Base-by-base conservation (phyloP, 2,329 filamentous ascomycete species). In the Blastomyces parvus region DNA sequence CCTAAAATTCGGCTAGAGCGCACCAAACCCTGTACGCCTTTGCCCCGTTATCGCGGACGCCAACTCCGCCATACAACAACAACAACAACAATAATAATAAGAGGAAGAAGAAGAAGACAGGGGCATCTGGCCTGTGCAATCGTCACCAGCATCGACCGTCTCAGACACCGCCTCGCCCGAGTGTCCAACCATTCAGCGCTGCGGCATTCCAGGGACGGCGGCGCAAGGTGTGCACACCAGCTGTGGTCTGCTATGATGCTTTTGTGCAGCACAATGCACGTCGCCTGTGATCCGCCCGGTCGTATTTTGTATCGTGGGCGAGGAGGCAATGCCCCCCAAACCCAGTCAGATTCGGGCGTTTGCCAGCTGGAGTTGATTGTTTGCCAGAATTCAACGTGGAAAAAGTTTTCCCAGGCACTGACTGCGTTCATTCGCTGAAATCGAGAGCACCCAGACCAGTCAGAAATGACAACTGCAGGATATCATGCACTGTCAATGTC, bases 311-410 rank as follows among this genome's bases (percentile, higher is more conserved):
- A 40, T 46, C 40, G 57, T 59, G n/a, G 57, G 22, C 40, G 13
- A 30, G 40, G 19, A 46, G 36, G 50, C 6, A 27, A 19, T 59
- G 22, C 6, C 33, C 25, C 22, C 6, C 40, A 59, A 8, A 40
- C 57, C 57, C 40, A 59, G 57, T 59, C 40, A 59, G 38, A 27
- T 59, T 46, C 38, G 56, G 56, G 56, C 56, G 56, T 44, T 44
- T 59, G 56, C 9, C 56, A 33, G 56, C 56, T 36, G 56, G 56
- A 30, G 36, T 30, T 59, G 56, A 59, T 59, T 59, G 56, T 38
- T 44, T 13, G 13, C 3, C n/a, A 30, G 19, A 44, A 6, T 36
- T 36, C 56, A 59, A 59, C 56, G 56, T 59, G 36, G 56, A n/a
- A 19, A 19, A 17, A 2, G 17, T 22, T 33, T 40, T 19, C 53